These are phyloP conservation scores for Populus hybrid DNA, from an alignment of 441 rosid genomes.

Conservation along the genomic window DNA sequence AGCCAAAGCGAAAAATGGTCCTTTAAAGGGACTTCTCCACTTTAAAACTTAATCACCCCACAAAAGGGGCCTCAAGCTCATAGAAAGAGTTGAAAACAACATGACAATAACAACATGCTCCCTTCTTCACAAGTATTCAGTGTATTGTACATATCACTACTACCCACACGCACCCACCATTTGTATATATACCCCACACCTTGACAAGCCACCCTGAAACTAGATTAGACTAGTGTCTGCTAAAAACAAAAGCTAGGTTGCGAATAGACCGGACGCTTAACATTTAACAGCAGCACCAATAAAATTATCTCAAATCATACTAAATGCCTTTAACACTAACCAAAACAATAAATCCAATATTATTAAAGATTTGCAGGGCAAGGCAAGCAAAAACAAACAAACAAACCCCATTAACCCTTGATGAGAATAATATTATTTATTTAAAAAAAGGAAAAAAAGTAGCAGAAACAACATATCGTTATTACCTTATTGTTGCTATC, in stretches of 20 bases:
- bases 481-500: slow-evolving; percentile 62
- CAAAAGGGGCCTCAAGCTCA: slow-evolving; percentile 30
- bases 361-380: not conserved
- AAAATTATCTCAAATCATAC: not conserved
- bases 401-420: too few relatives aligned
- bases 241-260: slow-evolving; percentile 15
- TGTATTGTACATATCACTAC: slow-evolving; percentile 15
- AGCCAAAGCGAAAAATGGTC: slow-evolving; percentile 55
- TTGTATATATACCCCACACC: slow-evolving; percentile 27
- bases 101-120: slow-evolving; percentile 31
- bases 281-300: not conserved
- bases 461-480: not conserved
- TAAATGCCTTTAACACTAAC: not conserved
- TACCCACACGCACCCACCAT: slow-evolving; percentile 29
- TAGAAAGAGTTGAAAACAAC: slow-evolving; percentile 49
- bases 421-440: not conserved
- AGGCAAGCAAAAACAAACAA: not conserved
- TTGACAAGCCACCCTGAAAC: slow-evolving; percentile 33
- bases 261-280: slow-evolving; percentile 3
- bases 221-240: slow-evolving; percentile 7
- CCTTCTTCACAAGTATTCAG: slow-evolving; percentile 34
- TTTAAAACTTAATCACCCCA: slow-evolving; percentile 40
- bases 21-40: slow-evolving; percentile 55
- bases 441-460: too few relatives aligned
- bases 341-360: not conserved